Evolutionary conservation across 345 rosid genomes (phyloP).

Genomic region (Salix viminalis): DNA sequence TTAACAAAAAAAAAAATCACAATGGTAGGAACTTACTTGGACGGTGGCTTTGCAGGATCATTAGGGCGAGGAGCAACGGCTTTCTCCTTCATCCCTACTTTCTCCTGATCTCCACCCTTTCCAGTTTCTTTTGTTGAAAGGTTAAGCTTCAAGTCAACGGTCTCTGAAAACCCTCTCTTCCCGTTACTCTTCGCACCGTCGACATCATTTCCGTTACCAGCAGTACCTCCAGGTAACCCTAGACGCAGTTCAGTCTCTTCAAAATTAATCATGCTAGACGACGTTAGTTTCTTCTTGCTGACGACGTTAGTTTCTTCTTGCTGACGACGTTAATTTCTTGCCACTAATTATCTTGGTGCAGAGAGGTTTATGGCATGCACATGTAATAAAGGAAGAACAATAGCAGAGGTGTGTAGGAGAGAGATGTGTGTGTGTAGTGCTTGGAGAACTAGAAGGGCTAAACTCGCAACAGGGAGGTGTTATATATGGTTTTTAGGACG

Average conservation of each 20-base stretch:
- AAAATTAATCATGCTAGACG: constrained; percentile 51
- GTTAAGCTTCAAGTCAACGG: constrained; percentile 29
- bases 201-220: background rate
- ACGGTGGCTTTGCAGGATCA: constrained; percentile 28
- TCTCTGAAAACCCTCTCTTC: constrained; percentile 30
- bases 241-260: constrained; percentile 85
- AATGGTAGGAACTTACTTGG: constrained; percentile 14
- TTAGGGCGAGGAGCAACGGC: background rate
- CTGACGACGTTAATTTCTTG: background rate
- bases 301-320: background rate
- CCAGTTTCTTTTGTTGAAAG: constrained; percentile 7
- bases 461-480: constrained; percentile 14
- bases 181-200: constrained; percentile 9
- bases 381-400: background rate
- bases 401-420: background rate
- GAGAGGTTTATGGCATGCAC: background rate
- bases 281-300: background rate
- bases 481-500: constrained; percentile 23
- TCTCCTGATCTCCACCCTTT: constrained; percentile 13
- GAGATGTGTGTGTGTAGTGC: background rate
- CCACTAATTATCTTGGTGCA: background rate
- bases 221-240: constrained; percentile 32
- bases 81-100: constrained; percentile 24
- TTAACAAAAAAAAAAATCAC: background rate
- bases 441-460: constrained; percentile 14